Conservation (phyloP, 257 asterid species). For the Fraxinus americana region DNA sequence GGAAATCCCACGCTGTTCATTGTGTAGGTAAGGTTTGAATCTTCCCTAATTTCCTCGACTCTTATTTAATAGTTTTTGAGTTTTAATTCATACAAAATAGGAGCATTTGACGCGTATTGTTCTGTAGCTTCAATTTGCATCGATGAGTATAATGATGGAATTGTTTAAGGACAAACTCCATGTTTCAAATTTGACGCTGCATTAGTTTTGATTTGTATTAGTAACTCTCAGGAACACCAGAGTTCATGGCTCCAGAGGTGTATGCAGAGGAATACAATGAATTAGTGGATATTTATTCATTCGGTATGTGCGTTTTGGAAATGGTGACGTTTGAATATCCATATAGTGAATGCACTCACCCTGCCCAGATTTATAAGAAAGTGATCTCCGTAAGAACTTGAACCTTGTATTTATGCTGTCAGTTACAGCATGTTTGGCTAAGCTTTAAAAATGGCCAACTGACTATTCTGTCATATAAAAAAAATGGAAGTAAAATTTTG, state of each 20-base stretch:
- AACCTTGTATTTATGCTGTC: background rate
- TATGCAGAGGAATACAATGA: constrained; percentile 85
- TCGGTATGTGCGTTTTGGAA: constrained; percentile 92
- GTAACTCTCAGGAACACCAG: constrained; percentile 70
- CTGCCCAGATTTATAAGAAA: constrained; percentile 91
- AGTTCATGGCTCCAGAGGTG: constrained; percentile 94
- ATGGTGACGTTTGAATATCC: constrained; percentile 92
- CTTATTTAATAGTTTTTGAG: background rate
- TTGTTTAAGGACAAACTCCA: background rate
- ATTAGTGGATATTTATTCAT: constrained; percentile 77
- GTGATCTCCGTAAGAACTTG: constrained; percentile 68
- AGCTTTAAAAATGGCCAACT: background rate
- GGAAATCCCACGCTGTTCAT: constrained; percentile 79
- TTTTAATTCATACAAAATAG: background rate
- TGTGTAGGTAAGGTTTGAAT: constrained; percentile 65
- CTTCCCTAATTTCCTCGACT: background rate
- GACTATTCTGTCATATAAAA: background rate
- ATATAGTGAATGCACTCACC: constrained; percentile 83
- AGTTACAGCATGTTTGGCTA: background rate
- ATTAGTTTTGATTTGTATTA: background rate
- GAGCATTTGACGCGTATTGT: background rate
- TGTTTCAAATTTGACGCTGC: background rate
- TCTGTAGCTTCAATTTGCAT: background rate
- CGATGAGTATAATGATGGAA: background rate
- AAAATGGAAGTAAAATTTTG: background rate